Conservation (phyloP, 139 green algal species). For the Haematococcus lacustris region DNA sequence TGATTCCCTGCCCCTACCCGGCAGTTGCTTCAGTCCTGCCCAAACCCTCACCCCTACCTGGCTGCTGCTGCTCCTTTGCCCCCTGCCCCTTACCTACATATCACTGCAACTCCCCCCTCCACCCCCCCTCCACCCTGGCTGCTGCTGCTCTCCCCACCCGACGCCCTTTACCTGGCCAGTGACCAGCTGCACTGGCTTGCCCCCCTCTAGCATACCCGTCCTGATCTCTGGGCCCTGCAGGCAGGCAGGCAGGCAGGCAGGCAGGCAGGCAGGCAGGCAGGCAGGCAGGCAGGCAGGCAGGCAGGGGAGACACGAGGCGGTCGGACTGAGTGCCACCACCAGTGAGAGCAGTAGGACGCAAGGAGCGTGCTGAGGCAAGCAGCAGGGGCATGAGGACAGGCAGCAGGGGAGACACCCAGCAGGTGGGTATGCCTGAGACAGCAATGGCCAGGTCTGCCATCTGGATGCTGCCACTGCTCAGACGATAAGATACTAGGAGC, state of each 20-base stretch:
- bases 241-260: neutral
- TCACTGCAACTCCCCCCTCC: neutral
- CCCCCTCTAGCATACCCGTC: constrained; percentile 88
- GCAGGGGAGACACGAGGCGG: too few species aligned
- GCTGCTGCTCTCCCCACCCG: too few species aligned
- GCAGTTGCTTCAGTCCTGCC: too few species aligned
- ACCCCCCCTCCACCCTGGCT: neutral
- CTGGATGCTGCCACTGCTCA: neutral
- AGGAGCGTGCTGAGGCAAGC: too few species aligned
- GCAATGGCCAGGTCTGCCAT: neutral
- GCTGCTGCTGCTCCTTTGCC: too few species aligned
- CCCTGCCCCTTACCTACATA: neutral
- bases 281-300: too few species aligned
- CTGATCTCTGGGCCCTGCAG: constrained; percentile 91
- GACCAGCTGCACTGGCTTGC: constrained; percentile 72
- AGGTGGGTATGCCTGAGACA: neutral
- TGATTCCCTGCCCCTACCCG: too few species aligned
- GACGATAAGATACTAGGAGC: neutral
- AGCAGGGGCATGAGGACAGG: neutral
- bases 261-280: neutral
- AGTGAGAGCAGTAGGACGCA: too few species aligned
- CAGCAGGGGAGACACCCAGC: neutral
- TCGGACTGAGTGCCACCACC: neutral
- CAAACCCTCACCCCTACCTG: too few species aligned
- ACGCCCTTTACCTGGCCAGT: constrained; percentile 37